Conservation (phyloP, 2,329 filamentous ascomycete genomes). For the Chaetomiaceae sp. region DNA sequence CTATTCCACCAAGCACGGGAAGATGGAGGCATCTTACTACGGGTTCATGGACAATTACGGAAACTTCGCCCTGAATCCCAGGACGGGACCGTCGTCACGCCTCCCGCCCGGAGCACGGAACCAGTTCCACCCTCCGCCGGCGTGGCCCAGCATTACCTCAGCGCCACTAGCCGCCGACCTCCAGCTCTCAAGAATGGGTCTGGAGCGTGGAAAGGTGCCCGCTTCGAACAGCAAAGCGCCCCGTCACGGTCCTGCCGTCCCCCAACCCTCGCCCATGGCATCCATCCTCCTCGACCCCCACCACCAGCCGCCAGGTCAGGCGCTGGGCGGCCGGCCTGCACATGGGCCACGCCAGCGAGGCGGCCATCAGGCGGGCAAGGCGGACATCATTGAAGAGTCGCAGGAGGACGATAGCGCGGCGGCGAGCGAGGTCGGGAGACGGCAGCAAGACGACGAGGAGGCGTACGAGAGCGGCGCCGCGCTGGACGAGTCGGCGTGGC, state of each 20-base stretch:
- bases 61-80: constrained; percentile 71
- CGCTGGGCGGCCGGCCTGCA: constrained; percentile 39
- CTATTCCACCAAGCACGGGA: constrained; percentile 90
- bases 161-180: constrained; percentile 52
- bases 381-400: constrained; percentile 51
- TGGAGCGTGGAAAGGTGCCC: constrained; percentile 41
- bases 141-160: constrained; percentile 65
- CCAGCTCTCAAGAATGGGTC: constrained; percentile 43
- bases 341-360: constrained; percentile 41
- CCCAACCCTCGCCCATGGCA: constrained; percentile 59
- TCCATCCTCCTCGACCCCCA: constrained; percentile 70
- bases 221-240: constrained; percentile 34
- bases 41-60: constrained; percentile 92
- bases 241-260: constrained; percentile 39
- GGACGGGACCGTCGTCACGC: constrained; percentile 57
- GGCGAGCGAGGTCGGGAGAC: constrained; percentile 33
- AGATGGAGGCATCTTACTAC: constrained; percentile 96
- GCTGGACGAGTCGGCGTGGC: constrained; percentile 55
- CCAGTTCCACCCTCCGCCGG: constrained; percentile 68
- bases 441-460: constrained; percentile 53
- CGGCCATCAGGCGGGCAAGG: constrained; percentile 42
- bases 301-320: constrained; percentile 57
- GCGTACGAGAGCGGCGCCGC: constrained; percentile 45
- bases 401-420: constrained; percentile 41
- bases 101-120: constrained; percentile 49